Base-by-base conservation (phyloP, 331 rosid genomes). In the Quercus lobata region DNA sequence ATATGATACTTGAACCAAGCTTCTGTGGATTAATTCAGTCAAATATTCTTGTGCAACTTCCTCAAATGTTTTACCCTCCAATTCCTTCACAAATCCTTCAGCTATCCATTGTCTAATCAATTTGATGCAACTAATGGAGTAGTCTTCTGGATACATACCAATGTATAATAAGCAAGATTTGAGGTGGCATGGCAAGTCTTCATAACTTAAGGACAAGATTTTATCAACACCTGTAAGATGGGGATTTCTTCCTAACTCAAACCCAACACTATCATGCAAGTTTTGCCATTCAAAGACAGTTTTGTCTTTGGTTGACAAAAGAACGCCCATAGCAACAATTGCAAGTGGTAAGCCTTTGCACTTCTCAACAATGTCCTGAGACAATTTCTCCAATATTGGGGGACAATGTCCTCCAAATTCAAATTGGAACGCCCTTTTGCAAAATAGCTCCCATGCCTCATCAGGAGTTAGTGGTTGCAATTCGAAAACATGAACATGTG, bases 121-220 rank as follows among this genome's bases (percentile, higher is more conserved):
- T 61, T 61, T 73, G 53, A 3, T 3, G n/a, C 84, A 77, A 4
- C 55, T 72, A 7, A 80, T 80, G 0, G 71, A 52, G 46, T 80
- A 27, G 30, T 70, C 82, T 49, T 84, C 71, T 0, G 87, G 84
- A 34, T 76, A 80, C 49, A 77, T 73, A 17, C 84, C 85, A 69
- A 84, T 74, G 75, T 80, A 79, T 27, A 65, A 73, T 49, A 73
- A 55, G 24, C 79, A 73, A 0, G 10, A 6, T 61, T 73, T 80
- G 63, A 81, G 85, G 22, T 81, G 21, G 7, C 21, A 69, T 14
- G 75, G 75, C 61, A 73, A 75, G 53, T 77, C 83, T 35, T 54
- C 24, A 55, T 78, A 84, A 22, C 83, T 78, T 17, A 57, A 37
- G 18, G 55, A 56, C 34, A 81, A 16, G 5, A 78, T 75, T 24